phyloP scores from a whole-genome alignment of 176 grass and related monocot species.

The Metroxylon sagu region DNA sequence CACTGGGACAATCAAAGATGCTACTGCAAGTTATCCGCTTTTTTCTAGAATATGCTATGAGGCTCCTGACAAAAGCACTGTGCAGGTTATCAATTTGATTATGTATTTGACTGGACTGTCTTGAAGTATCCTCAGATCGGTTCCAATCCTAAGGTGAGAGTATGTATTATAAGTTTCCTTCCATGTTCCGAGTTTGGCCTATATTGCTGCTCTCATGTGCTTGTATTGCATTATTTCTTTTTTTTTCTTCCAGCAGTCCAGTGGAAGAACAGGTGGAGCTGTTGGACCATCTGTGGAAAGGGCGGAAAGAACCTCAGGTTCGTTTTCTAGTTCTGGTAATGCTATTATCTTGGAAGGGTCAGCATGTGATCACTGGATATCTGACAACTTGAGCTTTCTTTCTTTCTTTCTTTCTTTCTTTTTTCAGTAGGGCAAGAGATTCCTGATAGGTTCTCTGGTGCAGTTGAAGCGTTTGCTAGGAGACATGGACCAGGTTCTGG shows the following conservation, averaged over 20 bases:
- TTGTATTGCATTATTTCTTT: conserved; percentile 9
- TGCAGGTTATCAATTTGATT: conserved; percentile 90
- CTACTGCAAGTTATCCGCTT: too few relatives aligned
- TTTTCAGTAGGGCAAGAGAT: conserved; percentile 85
- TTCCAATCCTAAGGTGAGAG: conserved; percentile 46
- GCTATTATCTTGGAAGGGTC: too few relatives aligned
- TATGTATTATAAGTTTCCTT: conserved; percentile 22
- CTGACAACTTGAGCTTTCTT: not conserved
- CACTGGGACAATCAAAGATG: too few relatives aligned
- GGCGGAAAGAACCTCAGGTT: conserved; percentile 59
- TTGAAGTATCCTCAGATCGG: conserved; percentile 63
- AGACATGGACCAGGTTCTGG: conserved; percentile 49
- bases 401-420: conserved; percentile 1
- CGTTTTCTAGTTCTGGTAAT: not conserved
- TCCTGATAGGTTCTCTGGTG: conserved; percentile 73
- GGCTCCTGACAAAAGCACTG: conserved; percentile 7
- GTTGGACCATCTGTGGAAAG: conserved; percentile 49
- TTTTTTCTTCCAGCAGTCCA: conserved; percentile 35
- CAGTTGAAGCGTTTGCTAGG: conserved; percentile 83
- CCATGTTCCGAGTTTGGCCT: not conserved
- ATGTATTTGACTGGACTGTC: conserved; percentile 86
- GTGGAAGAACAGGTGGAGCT: conserved; percentile 43
- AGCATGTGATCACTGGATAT: too few relatives aligned
- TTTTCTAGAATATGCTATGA: not conserved
- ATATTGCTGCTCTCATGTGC: conserved; percentile 1